These are phyloP conservation scores for Trapa bicornis DNA, from an alignment of 345 rosid species.

Conservation along the genomic window DNA sequence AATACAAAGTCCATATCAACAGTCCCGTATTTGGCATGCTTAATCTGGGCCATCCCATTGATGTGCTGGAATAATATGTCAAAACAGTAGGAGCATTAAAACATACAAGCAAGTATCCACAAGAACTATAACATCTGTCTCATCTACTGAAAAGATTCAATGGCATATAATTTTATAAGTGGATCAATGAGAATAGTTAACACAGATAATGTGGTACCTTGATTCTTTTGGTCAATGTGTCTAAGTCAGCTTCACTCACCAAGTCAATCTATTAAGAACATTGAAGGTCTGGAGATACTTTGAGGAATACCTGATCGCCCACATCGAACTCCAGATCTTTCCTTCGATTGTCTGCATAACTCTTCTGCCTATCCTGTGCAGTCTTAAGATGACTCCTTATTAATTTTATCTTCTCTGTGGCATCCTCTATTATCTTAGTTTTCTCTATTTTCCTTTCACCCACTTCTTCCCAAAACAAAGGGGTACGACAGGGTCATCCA, in stretches of 20 bases:
- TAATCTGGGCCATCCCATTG: slow-evolving; percentile 54
- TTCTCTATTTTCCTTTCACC: no score
- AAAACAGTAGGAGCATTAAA: neutral
- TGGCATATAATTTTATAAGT: neutral
- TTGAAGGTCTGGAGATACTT: no score
- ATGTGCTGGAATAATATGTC: slow-evolving; percentile 31
- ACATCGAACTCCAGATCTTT: no score
- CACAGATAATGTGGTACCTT: slow-evolving; percentile 24
- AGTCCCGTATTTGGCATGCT: slow-evolving; percentile 40
- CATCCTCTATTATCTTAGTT: no score
- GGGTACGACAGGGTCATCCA: no score
- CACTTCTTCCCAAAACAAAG: no score
- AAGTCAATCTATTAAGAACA: slow-evolving; percentile 46
- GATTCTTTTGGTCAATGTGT: slow-evolving; percentile 35
- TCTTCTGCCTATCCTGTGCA: no score
- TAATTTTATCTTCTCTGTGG: no score
- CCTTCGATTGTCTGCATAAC: no score
- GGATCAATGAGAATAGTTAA: neutral
- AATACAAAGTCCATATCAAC: slow-evolving; percentile 68
- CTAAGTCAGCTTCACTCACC: slow-evolving; percentile 41
- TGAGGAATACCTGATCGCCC: no score
- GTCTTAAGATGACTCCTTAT: no score
- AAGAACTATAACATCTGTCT: neutral
- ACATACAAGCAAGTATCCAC: neutral
- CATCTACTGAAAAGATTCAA: neutral